Percentiles rank a stretch among this genome's conserved stretches.
Conservation (phyloP, 108 stramenopile species). For the Pseudonitzschia multistriata region DNA sequence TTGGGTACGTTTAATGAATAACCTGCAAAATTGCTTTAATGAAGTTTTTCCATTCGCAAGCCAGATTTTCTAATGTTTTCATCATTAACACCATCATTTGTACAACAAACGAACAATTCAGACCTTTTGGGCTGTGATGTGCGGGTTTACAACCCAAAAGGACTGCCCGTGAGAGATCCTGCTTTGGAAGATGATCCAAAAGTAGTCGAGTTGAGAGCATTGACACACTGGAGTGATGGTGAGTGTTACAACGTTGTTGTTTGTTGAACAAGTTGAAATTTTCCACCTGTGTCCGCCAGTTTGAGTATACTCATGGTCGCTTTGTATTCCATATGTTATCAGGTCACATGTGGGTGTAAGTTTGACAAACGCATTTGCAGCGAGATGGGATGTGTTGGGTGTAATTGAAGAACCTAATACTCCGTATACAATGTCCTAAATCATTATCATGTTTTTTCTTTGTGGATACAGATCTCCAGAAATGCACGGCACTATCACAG, state of each 20-base stretch:
- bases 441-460: too few relatives aligned
- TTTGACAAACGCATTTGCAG: not conserved
- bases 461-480: conserved; percentile 50
- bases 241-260: conserved; percentile 2
- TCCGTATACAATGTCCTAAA: too few relatives aligned
- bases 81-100: too few relatives aligned
- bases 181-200: conserved; percentile 49
- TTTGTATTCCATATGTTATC: not conserved
- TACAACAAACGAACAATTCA: not conserved
- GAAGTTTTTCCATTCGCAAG: too few relatives aligned
- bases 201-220: conserved; percentile 58
- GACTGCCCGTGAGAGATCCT: conserved; percentile 61
- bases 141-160: conserved; percentile 55
- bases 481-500: conserved; percentile 70
- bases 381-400: too few relatives aligned
- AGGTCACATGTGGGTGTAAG: conserved; percentile 18
- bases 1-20: not conserved
- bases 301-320: not conserved
- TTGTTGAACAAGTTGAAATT: not conserved
- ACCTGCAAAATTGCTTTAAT: too few relatives aligned
- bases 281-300: not conserved
- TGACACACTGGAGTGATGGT: conserved; percentile 66
- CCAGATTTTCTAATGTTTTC: too few relatives aligned
- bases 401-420: too few relatives aligned
- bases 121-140: conserved; percentile 62